A percentile compares a stretch with the other conserved stretches of the same genome.
Conservation (phyloP, 1,284 basidiomycete genomes). For the Coniferiporia weirii region DNA sequence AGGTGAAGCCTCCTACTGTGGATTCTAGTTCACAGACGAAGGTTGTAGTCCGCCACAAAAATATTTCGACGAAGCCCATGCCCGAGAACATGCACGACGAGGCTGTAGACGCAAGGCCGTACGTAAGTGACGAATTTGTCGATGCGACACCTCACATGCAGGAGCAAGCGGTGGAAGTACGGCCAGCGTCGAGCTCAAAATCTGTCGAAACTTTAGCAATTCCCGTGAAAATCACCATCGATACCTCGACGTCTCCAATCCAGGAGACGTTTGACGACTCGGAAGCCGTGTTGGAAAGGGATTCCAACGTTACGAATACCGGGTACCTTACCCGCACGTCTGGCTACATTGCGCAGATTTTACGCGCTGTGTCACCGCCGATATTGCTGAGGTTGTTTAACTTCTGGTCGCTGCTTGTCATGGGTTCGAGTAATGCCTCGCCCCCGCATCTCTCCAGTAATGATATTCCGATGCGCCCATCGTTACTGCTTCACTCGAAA, state of each 20-base stretch:
- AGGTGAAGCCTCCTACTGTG: slow-evolving; percentile 41
- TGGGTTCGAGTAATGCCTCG: slow-evolving; percentile 1
- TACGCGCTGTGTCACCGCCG: slow-evolving; percentile 16
- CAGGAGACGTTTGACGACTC: slow-evolving; percentile 12
- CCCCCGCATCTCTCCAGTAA: not conserved
- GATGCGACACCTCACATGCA: slow-evolving; percentile 30
- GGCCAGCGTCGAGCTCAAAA: slow-evolving; percentile 9
- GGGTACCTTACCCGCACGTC: slow-evolving; percentile 5
- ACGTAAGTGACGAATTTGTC: slow-evolving; percentile 35
- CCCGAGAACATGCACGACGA: slow-evolving; percentile 27
- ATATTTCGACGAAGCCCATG: slow-evolving; percentile 23
- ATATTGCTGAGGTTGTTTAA: slow-evolving; percentile 15
- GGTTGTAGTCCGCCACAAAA: slow-evolving; percentile 28
- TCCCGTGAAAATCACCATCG: slow-evolving; percentile 4
- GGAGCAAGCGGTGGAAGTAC: slow-evolving; percentile 14
- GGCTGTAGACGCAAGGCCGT: slow-evolving; percentile 30
- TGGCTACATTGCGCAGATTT: slow-evolving; percentile 6
- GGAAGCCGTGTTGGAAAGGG: not conserved
- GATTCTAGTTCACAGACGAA: slow-evolving; percentile 43
- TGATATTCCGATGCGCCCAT: not conserved
- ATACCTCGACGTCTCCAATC: slow-evolving; percentile 7
- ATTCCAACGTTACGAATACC: not conserved
- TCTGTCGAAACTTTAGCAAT: slow-evolving; percentile 8
- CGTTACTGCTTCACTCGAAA: slow-evolving; percentile 1
- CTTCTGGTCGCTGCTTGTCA: slow-evolving; percentile 10